Base-by-base conservation (phyloP, 305 asterid species). In the Solanum hybrid region DNA sequence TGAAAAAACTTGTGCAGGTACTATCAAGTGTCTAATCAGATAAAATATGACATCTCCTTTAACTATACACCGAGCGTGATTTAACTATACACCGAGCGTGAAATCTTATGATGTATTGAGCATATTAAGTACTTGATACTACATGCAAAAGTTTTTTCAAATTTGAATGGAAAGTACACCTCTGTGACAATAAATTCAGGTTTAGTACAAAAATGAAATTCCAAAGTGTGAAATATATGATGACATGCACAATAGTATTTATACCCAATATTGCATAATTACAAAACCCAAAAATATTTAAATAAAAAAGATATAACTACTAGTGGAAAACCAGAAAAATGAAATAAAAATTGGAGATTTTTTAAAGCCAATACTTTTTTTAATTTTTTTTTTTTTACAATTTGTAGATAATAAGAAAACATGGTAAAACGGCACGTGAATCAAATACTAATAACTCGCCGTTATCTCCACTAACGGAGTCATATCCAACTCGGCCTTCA, bases 361-460 rank as follows among this genome's bases (percentile, higher is more conserved):
- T 33, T 36, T n/a, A 82, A 37, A 61, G n/a, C 86, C 83, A 80
- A 76, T 83, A 74, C 82, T 76, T 71, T 88, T 91, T 89, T 74
- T 2, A 6, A 11, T 4, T 26, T 24, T 13, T 24, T 4, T 39
- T 39, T 89, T 92, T 91, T 96, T 94, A 97, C 97, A 96, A 92
- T 93, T 92, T 94, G 89, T 97, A 97, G 92, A 97, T 93, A 75
- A 97, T 93, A 61, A 97, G 98, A 87, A 97, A 97, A 90, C 99
- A 97, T 2, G 99, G 99, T 86, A 97, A 87, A 76, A 97, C 93
- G 37, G 99, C 99, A 90, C 99, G 98, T 74, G 98, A 89, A 87
- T 96, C 98, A 90, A 95, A 94, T 8, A 96, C 98, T 36, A 96
- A 87, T 89, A 97, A 90, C 93, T 94, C 98, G 39, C 97, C 98